Percentiles rank a stretch among this genome's conserved stretches.
Conservation (phyloP, 2,329 filamentous ascomycete species). For the Aspergillus felis region DNA sequence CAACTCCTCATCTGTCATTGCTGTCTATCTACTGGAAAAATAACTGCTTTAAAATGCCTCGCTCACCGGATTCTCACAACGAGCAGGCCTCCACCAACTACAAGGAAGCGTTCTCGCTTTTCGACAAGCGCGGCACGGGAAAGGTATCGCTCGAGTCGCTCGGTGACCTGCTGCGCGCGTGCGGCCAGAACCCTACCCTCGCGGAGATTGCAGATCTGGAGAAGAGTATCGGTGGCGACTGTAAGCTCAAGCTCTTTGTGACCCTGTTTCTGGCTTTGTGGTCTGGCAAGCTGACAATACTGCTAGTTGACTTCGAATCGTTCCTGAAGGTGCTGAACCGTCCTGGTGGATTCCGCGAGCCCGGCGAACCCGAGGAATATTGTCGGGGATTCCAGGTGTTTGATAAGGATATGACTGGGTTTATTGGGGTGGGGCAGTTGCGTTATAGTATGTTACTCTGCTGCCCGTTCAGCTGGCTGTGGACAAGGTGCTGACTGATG, state of each 20-base stretch:
- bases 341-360: slow-evolving; percentile 95
- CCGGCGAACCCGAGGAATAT: slow-evolving; percentile 96
- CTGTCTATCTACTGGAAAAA: slow-evolving; percentile 14
- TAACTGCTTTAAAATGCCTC: slow-evolving; percentile 15
- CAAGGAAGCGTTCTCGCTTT: slow-evolving; percentile 99
- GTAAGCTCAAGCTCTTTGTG: slow-evolving; percentile 54
- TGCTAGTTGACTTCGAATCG: slow-evolving; percentile 89
- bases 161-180: slow-evolving; percentile 91
- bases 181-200: slow-evolving; percentile 95
- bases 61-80: slow-evolving; percentile 19
- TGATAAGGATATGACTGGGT: slow-evolving; percentile 97
- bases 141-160: slow-evolving; percentile 82
- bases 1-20: background rate
- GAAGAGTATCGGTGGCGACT: slow-evolving; percentile 83
- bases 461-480: background rate
- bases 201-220: slow-evolving; percentile 90
- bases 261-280: background rate
- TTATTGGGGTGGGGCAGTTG: slow-evolving; percentile 95
- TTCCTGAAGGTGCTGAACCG: slow-evolving; percentile 97
- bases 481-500: slow-evolving; percentile 1
- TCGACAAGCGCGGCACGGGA: slow-evolving; percentile 98
- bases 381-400: slow-evolving; percentile 99
- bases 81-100: slow-evolving; percentile 84
- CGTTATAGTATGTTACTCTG: slow-evolving; percentile 63
- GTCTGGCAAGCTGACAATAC: slow-evolving; percentile 7